These are phyloP conservation scores for Mycena vitilis DNA, from an alignment of 768 basidiomycete species.

Conservation along the genomic window DNA sequence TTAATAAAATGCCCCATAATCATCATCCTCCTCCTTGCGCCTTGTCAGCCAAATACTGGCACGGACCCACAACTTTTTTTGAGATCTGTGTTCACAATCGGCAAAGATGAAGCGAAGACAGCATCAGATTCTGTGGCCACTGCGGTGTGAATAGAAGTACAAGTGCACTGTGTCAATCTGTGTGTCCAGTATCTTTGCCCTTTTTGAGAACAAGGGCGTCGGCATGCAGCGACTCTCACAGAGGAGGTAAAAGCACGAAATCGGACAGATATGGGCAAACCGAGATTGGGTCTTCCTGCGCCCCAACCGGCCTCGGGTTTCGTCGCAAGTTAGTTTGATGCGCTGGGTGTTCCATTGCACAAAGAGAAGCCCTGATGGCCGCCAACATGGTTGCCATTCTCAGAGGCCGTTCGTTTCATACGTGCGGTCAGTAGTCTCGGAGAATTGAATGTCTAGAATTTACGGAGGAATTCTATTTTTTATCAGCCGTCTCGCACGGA, in stretches of 20 bases:
- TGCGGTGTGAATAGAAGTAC: slow-evolving; percentile 19
- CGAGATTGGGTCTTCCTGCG: slow-evolving; percentile 9
- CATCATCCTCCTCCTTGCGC: no score
- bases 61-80: slow-evolving; percentile 29
- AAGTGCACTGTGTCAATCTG: background rate
- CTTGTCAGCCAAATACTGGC: slow-evolving; percentile 8
- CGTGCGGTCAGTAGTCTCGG: background rate
- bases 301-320: slow-evolving; percentile 9
- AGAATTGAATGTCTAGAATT: background rate
- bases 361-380: slow-evolving; percentile 18
- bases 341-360: slow-evolving; percentile 12
- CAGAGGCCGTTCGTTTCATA: slow-evolving; percentile 5
- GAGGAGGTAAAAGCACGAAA: background rate
- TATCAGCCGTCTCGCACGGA: background rate
- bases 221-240: background rate
- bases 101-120: background rate
- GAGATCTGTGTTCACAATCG: slow-evolving; percentile 10
- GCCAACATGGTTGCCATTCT: background rate
- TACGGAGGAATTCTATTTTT: background rate
- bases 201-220: slow-evolving; percentile 16
- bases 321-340: background rate
- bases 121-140: slow-evolving; percentile 19
- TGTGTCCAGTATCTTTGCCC: slow-evolving; percentile 14
- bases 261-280: background rate
- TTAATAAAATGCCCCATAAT: no score